Percentiles rank a stretch among this genome's conserved stretches.
phyloP scores from a whole-genome alignment of 1,139 yeast species.

The Diutina neorugosa region DNA sequence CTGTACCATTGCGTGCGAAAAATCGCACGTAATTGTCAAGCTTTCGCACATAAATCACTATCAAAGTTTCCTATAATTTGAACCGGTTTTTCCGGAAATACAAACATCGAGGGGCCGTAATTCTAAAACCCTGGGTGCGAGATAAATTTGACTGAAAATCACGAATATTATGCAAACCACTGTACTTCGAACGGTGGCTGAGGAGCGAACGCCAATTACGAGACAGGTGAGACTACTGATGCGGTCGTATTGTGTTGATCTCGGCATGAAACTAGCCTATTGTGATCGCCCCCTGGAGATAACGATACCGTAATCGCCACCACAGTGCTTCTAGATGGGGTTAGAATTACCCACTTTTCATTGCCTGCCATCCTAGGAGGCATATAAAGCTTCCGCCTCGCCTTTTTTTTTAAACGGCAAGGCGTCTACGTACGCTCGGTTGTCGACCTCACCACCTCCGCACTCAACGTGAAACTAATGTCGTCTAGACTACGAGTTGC shows the following conservation, averaged over 20 bases:
- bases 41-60: no score
- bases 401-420: background rate
- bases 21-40: no score
- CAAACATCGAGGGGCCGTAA: no score
- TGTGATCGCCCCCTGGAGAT: background rate
- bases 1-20: no score
- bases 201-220: background rate
- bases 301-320: no score
- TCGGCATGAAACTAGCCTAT: background rate
- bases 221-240: background rate
- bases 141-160: no score
- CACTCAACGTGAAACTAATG: background rate
- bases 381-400: background rate
- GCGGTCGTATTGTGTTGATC: background rate
- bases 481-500: background rate
- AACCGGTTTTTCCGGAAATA: no score
- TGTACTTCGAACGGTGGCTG: background rate
- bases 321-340: background rate
- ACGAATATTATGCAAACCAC: no score
- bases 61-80: no score
- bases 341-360: background rate
- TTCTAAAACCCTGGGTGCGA: no score
- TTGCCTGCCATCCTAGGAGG: background rate
- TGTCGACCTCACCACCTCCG: background rate
- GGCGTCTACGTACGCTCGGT: background rate